Evolutionary conservation across 2,329 filamentous ascomycete species (phyloP).

Genomic region (Fusarium odoratissimum): DNA sequence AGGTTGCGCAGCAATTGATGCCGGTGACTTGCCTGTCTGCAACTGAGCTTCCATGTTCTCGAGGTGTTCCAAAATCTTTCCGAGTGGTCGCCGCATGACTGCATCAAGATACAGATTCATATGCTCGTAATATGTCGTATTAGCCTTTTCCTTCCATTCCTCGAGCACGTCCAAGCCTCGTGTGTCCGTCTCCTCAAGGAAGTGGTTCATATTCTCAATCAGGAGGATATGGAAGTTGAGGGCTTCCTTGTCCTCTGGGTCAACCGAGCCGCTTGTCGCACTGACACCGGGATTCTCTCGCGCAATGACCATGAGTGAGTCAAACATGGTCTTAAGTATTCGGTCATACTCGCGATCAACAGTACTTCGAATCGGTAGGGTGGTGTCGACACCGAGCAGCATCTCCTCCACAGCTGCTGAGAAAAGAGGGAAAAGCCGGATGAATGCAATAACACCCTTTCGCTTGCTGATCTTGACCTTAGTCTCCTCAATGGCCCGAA

Average conservation of each 20-base stretch:
- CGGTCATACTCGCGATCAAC: conserved; percentile 90
- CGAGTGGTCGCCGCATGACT: conserved; percentile 88
- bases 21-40: conserved; percentile 67
- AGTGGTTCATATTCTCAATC: conserved; percentile 99
- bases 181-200: conserved; percentile 88
- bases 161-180: conserved; percentile 79
- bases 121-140: conserved; percentile 84
- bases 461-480: conserved; percentile 99
- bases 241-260: conserved; percentile 91
- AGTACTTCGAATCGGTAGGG: conserved; percentile 75
- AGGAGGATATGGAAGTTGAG: conserved; percentile 97
- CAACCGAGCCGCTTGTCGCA: conserved; percentile 57
- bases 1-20: conserved; percentile 79
- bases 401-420: conserved; percentile 86
- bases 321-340: conserved; percentile 95
- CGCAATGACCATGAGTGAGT: conserved; percentile 94
- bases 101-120: conserved; percentile 87
- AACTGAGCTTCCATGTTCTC: conserved; percentile 86
- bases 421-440: conserved; percentile 92
- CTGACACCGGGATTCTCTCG: conserved; percentile 70
- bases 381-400: conserved; percentile 69
- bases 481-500: conserved; percentile 95
- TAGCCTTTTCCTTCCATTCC: conserved; percentile 83
- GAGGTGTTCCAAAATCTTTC: conserved; percentile 90
- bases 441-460: conserved; percentile 95